phyloP scores from a whole-genome alignment of 2,329 filamentous ascomycete genomes.

The Emydomyces testavorans region DNA sequence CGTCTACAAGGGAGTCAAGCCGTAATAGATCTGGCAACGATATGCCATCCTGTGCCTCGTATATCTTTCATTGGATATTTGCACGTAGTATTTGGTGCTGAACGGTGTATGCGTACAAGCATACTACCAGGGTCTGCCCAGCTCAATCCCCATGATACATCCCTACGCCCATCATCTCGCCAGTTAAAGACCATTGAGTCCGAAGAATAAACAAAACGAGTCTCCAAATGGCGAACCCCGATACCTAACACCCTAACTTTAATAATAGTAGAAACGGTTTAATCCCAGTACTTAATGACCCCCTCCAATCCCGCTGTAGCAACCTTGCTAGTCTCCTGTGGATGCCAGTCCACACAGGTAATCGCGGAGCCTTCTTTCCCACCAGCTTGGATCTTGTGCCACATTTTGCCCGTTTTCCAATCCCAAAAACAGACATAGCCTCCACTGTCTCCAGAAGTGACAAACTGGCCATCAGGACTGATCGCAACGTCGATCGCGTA shows the following conservation, averaged over 20 bases:
- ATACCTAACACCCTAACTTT: too few relatives aligned
- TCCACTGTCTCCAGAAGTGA: constrained; percentile 73
- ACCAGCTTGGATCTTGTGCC: constrained; percentile 76
- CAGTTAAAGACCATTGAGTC: background rate
- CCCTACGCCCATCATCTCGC: background rate
- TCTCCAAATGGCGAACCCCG: too few relatives aligned
- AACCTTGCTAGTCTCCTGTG: constrained; percentile 92
- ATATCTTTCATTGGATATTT: too few relatives aligned
- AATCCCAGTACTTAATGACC: constrained; percentile 88
- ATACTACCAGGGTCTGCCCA: too few relatives aligned
- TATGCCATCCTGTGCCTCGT: too few relatives aligned
- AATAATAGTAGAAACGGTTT: constrained; percentile 19
- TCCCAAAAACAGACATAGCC: constrained; percentile 96
- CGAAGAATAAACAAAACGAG: too few relatives aligned
- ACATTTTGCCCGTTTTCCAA: constrained; percentile 99
- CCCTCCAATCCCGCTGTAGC: constrained; percentile 84
- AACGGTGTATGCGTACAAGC: too few relatives aligned
- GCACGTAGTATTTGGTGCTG: too few relatives aligned
- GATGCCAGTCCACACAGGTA: constrained; percentile 87
- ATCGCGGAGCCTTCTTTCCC: constrained; percentile 60
- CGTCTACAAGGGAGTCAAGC: too few relatives aligned
- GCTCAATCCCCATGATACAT: too few relatives aligned
- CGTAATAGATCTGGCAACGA: too few relatives aligned
- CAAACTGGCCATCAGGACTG: constrained; percentile 82
- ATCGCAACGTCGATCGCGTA: constrained; percentile 83